Evolutionary conservation across 2,329 filamentous ascomycete genomes (phyloP).

Genomic region (Endocalyx cinctus): DNA sequence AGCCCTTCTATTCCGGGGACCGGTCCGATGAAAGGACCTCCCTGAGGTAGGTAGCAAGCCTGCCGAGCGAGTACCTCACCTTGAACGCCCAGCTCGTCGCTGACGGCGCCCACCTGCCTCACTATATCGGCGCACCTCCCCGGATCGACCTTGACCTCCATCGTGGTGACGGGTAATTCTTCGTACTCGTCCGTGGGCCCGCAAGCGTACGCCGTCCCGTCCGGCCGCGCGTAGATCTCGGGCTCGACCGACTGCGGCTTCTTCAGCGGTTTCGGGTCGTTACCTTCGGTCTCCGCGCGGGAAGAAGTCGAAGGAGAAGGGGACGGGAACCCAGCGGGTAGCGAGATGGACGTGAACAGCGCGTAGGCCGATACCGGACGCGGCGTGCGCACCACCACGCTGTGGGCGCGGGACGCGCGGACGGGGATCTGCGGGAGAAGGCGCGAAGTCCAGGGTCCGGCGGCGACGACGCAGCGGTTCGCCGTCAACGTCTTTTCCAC

Average conservation of each 20-base stretch:
- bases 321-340: slow-evolving; percentile 49
- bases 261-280: slow-evolving; percentile 12
- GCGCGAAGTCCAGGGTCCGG: slow-evolving; percentile 42
- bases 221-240: slow-evolving; percentile 73
- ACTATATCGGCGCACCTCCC: slow-evolving; percentile 64
- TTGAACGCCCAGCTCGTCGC: slow-evolving; percentile 49
- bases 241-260: slow-evolving; percentile 51
- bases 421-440: slow-evolving; percentile 40
- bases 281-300: slow-evolving; percentile 4
- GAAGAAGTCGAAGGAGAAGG: slow-evolving; percentile 19
- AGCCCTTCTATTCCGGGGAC: slow-evolving; percentile 55
- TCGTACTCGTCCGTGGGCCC: slow-evolving; percentile 60
- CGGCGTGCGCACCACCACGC: slow-evolving; percentile 37
- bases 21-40: slow-evolving; percentile 64
- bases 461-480: slow-evolving; percentile 30
- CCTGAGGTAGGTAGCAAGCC: slow-evolving; percentile 72
- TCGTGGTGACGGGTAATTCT: slow-evolving; percentile 56
- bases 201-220: slow-evolving; percentile 72
- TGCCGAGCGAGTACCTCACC: slow-evolving; percentile 59
- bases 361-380: slow-evolving; percentile 51
- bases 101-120: slow-evolving; percentile 53
- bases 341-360: slow-evolving; percentile 66
- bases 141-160: slow-evolving; percentile 62
- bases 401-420: slow-evolving; percentile 38
- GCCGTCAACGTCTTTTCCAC: slow-evolving; percentile 19